phyloP scores from a whole-genome alignment of 768 basidiomycete genomes.

The Kwoniella europaea region DNA sequence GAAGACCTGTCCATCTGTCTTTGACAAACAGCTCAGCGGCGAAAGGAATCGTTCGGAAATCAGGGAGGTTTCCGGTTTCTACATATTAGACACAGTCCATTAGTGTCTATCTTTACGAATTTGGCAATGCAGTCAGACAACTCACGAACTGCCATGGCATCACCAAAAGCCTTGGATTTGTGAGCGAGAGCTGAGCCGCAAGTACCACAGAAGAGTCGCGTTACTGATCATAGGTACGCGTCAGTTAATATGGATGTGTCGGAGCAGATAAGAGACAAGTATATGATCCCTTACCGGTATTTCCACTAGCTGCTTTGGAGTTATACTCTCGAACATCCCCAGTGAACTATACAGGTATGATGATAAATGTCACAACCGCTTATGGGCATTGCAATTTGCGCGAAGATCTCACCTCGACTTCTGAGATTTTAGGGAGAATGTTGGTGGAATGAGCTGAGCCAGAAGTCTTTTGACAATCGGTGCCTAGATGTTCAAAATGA shows the following conservation, averaged over 20 bases:
- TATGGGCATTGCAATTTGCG: no score
- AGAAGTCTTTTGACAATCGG: conserved; percentile 41
- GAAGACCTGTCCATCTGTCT: conserved; percentile 41
- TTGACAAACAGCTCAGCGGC: conserved; percentile 46
- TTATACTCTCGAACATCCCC: conserved; percentile 39
- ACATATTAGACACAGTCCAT: background rate
- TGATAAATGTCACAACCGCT: no score
- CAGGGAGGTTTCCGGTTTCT: conserved; percentile 47
- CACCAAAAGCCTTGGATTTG: conserved; percentile 44
- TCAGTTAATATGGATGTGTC: no score
- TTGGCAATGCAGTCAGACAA: no score
- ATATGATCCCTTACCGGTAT: conserved; percentile 37
- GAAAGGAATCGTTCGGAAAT: conserved; percentile 42
- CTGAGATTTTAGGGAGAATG: conserved; percentile 30
- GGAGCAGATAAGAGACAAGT: background rate
- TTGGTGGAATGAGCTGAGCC: conserved; percentile 40
- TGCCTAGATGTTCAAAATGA: conserved; percentile 14
- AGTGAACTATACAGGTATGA: conserved; percentile 17
- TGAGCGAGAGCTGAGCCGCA: conserved; percentile 45
- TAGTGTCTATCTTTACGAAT: conserved; percentile 8
- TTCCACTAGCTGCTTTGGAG: conserved; percentile 39
- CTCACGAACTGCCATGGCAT: conserved; percentile 42
- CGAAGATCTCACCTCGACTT: conserved; percentile 29
- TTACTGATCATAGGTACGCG: conserved; percentile 19
- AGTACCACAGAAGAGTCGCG: conserved; percentile 40